Base-by-base conservation (phyloP, 2,329 filamentous ascomycete genomes). In the Leptographium radiaticola region DNA sequence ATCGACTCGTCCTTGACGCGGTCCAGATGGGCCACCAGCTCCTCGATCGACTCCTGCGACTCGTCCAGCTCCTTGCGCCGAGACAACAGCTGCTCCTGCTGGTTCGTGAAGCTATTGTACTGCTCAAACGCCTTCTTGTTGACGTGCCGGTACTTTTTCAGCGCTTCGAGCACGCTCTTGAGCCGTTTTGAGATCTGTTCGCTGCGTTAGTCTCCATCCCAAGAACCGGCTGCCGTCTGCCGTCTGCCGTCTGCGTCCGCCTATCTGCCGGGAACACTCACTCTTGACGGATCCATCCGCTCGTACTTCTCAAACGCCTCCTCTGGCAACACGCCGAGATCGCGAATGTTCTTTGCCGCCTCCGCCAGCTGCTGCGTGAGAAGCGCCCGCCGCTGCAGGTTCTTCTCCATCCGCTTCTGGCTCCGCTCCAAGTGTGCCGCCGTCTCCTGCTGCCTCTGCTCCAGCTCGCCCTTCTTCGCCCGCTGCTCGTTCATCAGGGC, bases 111-210 rank as follows among this genome's bases (percentile, higher is more conserved):
- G 71, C 84, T 95, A 71, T 91, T 94, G 73, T 97, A 98, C 68
- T 98, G 93, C 70, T 98, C 94, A 65, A 97, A 95, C 0, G 93
- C 93, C 71, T 98, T 97, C 73, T 97, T 98, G 79, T 98, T 98
- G 71, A 98, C 90, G 63, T 96, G 89, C 53, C 89, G 89, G 71
- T 93, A 97, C 67, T 96, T 95, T 72, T 97, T 97, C 53, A 97
- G 75, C 0, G 87, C 83, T 62, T 95, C 88, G 59, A 95, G 94
- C 63, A 91, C 89, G 64, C 90, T 94, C 70, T 93, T 89, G 30
- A 97, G 80, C 54, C 84, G 83, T 43, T 72, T 72, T n/a, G 74
- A 73, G 56, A 81, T 80, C 75, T 81, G 57, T 10, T 8, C 12
- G 10, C 12, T 33, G 43, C 30, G 47, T 56, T 51, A 58, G 57